Evolutionary conservation across 805 yeast genomes (phyloP).

Genomic region (Metschnikowia lochheadii): DNA sequence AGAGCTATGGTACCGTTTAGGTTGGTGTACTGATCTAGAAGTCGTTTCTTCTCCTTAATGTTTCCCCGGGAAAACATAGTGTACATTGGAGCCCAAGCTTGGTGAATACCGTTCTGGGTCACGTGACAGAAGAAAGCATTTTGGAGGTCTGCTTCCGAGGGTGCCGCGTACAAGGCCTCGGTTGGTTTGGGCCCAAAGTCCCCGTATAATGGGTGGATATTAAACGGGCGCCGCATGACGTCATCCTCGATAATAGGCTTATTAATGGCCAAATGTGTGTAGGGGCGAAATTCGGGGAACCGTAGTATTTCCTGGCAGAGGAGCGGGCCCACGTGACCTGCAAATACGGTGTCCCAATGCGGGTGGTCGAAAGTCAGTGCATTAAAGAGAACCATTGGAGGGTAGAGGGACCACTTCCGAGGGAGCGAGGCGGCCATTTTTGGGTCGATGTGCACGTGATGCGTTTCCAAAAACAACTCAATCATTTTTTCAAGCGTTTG

Average conservation of each 20-base stretch:
- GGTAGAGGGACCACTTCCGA: constrained; percentile 57
- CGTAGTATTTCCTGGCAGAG: constrained; percentile 13
- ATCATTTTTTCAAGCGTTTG: background rate
- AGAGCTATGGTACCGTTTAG: constrained; percentile 45
- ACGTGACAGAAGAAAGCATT: constrained; percentile 68
- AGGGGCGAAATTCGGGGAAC: background rate
- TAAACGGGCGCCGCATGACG: constrained; percentile 60
- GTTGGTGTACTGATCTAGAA: constrained; percentile 41
- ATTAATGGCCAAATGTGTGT: constrained; percentile 67
- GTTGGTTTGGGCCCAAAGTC: constrained; percentile 53
- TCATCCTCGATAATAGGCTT: constrained; percentile 59
- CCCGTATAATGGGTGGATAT: constrained; percentile 58
- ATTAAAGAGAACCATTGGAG: constrained; percentile 62
- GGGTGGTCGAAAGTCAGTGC: constrained; percentile 42
- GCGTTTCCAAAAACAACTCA: background rate
- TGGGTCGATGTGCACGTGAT: background rate
- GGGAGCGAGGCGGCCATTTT: constrained; percentile 29
- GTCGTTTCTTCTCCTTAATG: constrained; percentile 71
- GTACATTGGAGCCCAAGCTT: constrained; percentile 78
- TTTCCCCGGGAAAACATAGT: constrained; percentile 90
- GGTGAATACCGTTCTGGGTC: constrained; percentile 69
- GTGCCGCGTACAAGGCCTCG: constrained; percentile 1
- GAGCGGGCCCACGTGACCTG: constrained; percentile 7
- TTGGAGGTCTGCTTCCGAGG: constrained; percentile 37
- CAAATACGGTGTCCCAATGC: constrained; percentile 25